Conservation (phyloP, 73 alveolate genomes). For the Paramecium pentaurelia region DNA sequence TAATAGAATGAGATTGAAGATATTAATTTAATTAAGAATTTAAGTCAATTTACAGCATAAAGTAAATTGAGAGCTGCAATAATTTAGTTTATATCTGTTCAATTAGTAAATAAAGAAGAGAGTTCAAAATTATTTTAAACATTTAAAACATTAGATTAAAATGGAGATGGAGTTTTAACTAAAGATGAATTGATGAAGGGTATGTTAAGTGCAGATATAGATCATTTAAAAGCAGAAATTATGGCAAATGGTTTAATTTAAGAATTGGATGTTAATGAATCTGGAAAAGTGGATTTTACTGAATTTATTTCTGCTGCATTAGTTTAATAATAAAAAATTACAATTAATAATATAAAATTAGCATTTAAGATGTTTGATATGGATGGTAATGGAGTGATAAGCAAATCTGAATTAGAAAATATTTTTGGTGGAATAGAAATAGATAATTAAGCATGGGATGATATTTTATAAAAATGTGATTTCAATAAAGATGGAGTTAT, state of each 20-base stretch:
- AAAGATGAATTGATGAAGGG: background rate
- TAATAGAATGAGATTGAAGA: conserved; percentile 22
- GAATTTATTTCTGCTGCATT: conserved; percentile 37
- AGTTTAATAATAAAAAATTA: background rate
- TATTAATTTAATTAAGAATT: background rate
- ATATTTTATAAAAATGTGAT: background rate
- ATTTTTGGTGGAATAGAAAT: conserved; percentile 36
- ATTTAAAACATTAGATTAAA: background rate
- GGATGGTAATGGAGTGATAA: conserved; percentile 31
- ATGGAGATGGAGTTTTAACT: conserved; percentile 29
- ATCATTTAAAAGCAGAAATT: background rate
- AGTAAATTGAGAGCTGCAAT: conserved; percentile 50
- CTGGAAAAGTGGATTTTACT: conserved; percentile 47
- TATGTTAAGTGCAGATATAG: background rate
- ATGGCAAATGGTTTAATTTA: background rate
- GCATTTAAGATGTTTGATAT: conserved; percentile 42
- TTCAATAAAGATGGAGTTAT: background rate
- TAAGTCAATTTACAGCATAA: background rate
- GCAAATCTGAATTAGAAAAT: background rate
- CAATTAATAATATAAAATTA: background rate
- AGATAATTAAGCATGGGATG: conserved; percentile 26
- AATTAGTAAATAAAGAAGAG: background rate
- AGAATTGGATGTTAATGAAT: conserved; percentile 40
- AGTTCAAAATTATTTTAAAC: background rate
- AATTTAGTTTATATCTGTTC: conserved; percentile 8